Conservation (phyloP, 1,284 basidiomycete genomes). For the Inonotus hispidus region DNA sequence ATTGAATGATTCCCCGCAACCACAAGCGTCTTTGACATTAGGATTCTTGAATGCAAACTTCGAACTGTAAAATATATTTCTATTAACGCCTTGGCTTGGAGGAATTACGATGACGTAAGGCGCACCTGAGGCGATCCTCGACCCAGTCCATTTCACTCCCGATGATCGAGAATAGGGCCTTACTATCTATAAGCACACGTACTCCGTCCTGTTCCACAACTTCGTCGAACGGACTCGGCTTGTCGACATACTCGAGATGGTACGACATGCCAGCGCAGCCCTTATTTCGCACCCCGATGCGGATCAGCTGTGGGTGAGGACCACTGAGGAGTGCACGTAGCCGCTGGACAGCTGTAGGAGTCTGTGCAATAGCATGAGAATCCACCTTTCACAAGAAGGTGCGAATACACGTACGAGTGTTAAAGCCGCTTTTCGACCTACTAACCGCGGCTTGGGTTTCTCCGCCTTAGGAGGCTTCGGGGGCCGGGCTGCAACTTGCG, state of each 20-base stretch:
- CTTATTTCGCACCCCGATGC: conserved; percentile 95
- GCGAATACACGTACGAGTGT: conserved; percentile 57
- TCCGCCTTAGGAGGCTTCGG: conserved; percentile 61
- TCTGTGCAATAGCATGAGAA: conserved; percentile 41
- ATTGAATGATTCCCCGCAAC: conserved; percentile 89
- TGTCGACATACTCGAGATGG: conserved; percentile 93
- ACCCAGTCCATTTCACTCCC: conserved; percentile 99
- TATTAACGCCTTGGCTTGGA: conserved; percentile 11
- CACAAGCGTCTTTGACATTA: conserved; percentile 88
- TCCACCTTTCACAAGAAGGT: background rate
- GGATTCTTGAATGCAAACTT: conserved; percentile 93
- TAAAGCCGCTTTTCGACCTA: conserved; percentile 78
- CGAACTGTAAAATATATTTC: conserved; percentile 43
- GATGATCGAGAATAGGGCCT: conserved; percentile 97
- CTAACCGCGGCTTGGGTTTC: conserved; percentile 60
- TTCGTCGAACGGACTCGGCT: conserved; percentile 92
- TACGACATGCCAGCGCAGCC: conserved; percentile 99
- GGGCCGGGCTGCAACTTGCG: conserved; percentile 64
- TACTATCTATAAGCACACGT: conserved; percentile 92
- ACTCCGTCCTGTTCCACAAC: conserved; percentile 96
- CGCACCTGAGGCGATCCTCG: conserved; percentile 82
- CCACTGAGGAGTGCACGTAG: conserved; percentile 67
- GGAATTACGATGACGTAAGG: conserved; percentile 16
- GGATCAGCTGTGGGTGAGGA: conserved; percentile 87
- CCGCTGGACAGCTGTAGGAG: conserved; percentile 73